Evolutionary conservation across 352 stramenopile genomes (phyloP).

Genomic region (Pythium phragmitis): DNA sequence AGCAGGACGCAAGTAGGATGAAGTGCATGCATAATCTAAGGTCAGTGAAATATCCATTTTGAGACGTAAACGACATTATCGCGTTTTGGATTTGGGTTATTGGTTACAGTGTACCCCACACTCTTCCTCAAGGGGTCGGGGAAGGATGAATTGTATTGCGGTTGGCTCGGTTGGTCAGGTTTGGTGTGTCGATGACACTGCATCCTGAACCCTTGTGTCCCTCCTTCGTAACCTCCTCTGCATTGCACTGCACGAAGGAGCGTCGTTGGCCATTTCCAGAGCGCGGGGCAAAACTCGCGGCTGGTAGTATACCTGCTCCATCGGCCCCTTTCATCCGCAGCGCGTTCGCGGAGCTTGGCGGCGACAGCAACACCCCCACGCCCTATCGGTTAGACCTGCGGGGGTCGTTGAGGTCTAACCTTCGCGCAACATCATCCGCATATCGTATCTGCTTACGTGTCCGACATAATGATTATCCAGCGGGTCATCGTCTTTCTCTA

Average conservation of each 20-base stretch:
- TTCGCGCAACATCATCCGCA: constrained; percentile 6
- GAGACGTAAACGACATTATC: neutral
- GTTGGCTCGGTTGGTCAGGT: neutral
- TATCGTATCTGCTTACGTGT: neutral
- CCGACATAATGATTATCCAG: constrained; percentile 70
- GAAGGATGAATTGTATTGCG: neutral
- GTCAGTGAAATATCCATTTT: neutral
- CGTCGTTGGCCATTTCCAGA: constrained; percentile 7
- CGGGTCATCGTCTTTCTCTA: constrained; percentile 67
- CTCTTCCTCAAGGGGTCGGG: too few species aligned
- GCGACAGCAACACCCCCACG: neutral
- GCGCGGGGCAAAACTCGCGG: neutral
- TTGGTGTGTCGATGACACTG: neutral
- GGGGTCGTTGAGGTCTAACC: constrained; percentile 3
- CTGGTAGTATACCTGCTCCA: neutral
- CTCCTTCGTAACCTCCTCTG: constrained; percentile 3
- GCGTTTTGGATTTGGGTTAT: neutral
- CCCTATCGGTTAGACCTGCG: neutral
- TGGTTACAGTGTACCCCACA: neutral
- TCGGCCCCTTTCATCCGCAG: neutral
- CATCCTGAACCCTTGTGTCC: constrained; percentile 7
- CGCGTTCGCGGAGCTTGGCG: neutral
- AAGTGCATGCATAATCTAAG: neutral
- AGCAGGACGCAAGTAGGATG: too few species aligned
- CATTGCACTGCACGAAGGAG: constrained; percentile 1